A percentile compares a stretch with the other conserved stretches of the same genome.
Evolutionary conservation across 2,329 filamentous ascomycete species (phyloP).

Genomic region (Microsporum ferrugineum): DNA sequence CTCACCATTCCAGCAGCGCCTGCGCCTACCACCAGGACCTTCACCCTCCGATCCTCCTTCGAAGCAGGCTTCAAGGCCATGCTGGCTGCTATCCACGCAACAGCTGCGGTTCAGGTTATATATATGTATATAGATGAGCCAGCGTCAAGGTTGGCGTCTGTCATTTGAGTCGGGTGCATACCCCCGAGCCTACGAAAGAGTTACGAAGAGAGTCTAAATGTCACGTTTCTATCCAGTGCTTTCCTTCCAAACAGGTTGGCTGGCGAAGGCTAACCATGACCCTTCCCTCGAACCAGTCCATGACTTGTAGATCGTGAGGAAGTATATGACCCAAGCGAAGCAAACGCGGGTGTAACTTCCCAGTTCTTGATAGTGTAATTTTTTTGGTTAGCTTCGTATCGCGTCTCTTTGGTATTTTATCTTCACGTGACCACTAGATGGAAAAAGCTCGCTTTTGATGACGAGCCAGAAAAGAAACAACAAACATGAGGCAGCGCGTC

Average conservation of each 20-base stretch:
- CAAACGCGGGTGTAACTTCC: background rate
- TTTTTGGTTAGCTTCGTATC: background rate
- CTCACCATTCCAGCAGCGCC: slow-evolving; percentile 52
- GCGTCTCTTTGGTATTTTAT: background rate
- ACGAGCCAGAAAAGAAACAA: too few species aligned
- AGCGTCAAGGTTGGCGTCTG: background rate
- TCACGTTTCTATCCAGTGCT: background rate
- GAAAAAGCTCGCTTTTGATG: too few species aligned
- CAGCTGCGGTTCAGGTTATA: background rate
- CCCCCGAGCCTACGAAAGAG: background rate
- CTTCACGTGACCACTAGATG: background rate
- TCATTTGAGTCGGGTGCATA: background rate
- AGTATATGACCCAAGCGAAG: background rate
- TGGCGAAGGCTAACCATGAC: background rate
- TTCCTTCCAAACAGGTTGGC: background rate
- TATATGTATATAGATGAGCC: background rate
- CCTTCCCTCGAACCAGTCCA: background rate
- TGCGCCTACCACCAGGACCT: slow-evolving; percentile 49
- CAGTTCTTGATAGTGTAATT: background rate
- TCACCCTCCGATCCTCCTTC: slow-evolving; percentile 31
- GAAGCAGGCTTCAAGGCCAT: background rate
- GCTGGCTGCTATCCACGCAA: background rate
- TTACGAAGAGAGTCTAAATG: background rate
- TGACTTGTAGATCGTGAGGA: background rate
- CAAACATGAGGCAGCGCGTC: too few species aligned